Base-by-base conservation (phyloP, 2,329 filamentous ascomycete species). In the Hawksworthiomyces lignivorus region DNA sequence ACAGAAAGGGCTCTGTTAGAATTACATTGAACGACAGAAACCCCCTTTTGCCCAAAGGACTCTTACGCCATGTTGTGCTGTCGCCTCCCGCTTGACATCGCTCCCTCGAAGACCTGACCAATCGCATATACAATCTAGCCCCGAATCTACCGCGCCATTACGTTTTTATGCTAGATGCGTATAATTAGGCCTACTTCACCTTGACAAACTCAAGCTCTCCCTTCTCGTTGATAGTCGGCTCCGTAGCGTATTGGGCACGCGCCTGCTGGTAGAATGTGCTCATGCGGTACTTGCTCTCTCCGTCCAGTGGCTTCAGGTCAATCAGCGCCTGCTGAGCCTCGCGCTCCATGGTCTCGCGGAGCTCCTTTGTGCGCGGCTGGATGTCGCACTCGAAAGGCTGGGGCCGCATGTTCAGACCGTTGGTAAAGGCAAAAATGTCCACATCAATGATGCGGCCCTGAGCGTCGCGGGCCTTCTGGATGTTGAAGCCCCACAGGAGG, bases 401-500 rank as follows among this genome's bases (percentile, higher is more conserved):
- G 4, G 74, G 74, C 3, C 74, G 64, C 72, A 75, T 75, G 47
- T 78, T 78, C 19, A 77, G 58, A 3, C 74, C 74, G 47, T 78
- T 75, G 3, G 52, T 52, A 15, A 47, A 67, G 60, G 66, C 55
- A 69, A 75, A 74, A 30, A 78, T 77, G 46, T 79, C 73, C 29
- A 78, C 70, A 2, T 69, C 64, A 15, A 73, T 61, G 15, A 65
- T 61, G 48, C 59, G 63, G 45, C 61, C 54, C 22, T 58, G 45
- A 1, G 55, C 31, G 21, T 60, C 59, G 42, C 42, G 54, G 44
- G 62, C 59, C 51, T 62, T 66, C 47, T 56, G 51, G 43, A 78
- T 69, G 41, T 64, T 62, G 51, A 78, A 80, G 0, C 64, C 74
- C 73, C 76, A 80, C 7, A 80, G 59, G 21, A 79, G 51, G 12